Evolutionary conservation across 148 eudicot species (phyloP), one percentile per base, ranked within the genome.

Genomic region (Pouteria glomerata): DNA sequence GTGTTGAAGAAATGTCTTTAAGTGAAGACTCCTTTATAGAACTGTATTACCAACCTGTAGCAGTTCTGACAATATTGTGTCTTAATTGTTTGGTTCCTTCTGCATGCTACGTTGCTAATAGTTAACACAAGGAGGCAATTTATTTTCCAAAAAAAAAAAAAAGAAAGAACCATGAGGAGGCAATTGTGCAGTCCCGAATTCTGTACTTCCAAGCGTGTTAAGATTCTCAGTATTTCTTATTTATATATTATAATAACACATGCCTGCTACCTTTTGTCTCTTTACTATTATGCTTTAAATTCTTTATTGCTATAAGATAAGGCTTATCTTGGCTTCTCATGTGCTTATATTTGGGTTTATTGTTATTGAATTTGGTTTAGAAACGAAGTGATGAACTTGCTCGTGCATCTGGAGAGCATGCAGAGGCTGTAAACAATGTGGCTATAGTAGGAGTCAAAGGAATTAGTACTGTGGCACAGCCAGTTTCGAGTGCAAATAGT

Each of bases 321-420:
- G 19, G 41, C 18, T 37, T 48, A 11, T 64, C 24, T 66, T 21
- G 19, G 19, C 31, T 64, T 37, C 31, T 14, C 37, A 67, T 73
- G 33, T 48, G 41, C 55, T 33, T 10, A 33, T n/a, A 21, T 48
- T 50, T 61, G 64, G 56, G 8, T 10, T 57, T 51, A 23, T 34
- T 61, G 19, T 55, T 69, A 33, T 57, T 73, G 72, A 55, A 45
- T 70, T 79, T 47, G 53, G 39, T 77, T 37, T 69, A 94, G 98
- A 86, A 81, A 74, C 85, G 78, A 82, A 84, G 79, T 75, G 89
- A 89, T 76, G 89, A 78, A 57, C 91, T 91, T 81, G 84, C 85
- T 68, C 77, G 41, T 75, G 84, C 85, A 80, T 79, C 91, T 72
- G 81, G 85, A 74, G 93, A 94, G 68, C 81, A 79, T 68, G 58